phyloP scores from a whole-genome alignment of 108 stramenopile genomes.

The Stephanodiscus minutulus region DNA sequence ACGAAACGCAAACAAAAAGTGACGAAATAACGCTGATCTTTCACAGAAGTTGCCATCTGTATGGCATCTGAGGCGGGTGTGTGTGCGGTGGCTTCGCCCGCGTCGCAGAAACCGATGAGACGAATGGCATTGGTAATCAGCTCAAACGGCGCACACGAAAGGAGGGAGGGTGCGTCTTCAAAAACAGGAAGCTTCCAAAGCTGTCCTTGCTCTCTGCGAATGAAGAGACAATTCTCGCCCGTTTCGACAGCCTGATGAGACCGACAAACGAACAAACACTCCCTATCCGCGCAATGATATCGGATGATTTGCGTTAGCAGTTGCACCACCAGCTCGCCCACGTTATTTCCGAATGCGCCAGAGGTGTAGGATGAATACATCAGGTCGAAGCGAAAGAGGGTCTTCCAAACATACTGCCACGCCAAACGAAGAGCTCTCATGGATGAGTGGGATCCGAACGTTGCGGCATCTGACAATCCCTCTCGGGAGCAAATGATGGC shows the following conservation, averaged over 20 bases:
- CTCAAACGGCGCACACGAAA: slow-evolving; percentile 62
- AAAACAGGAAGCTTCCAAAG: slow-evolving; percentile 68
- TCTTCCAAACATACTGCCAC: slow-evolving; percentile 71
- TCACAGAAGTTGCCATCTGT: neutral
- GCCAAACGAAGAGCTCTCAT: slow-evolving; percentile 23
- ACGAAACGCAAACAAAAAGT: slow-evolving; percentile 44
- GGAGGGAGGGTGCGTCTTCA: slow-evolving; percentile 29
- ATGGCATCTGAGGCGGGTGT: slow-evolving; percentile 10
- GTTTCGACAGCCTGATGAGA: slow-evolving; percentile 17
- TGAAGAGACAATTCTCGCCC: slow-evolving; percentile 31
- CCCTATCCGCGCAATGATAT: slow-evolving; percentile 53
- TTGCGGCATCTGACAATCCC: slow-evolving; percentile 13
- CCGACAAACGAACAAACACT: neutral
- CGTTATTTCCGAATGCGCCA: slow-evolving; percentile 35
- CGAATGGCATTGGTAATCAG: slow-evolving; percentile 43
- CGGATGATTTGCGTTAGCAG: slow-evolving; percentile 64
- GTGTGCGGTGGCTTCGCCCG: slow-evolving; percentile 5
- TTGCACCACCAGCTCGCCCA: slow-evolving; percentile 67
- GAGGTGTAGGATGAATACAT: slow-evolving; percentile 62
- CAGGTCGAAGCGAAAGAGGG: slow-evolving; percentile 62
- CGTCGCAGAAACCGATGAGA: slow-evolving; percentile 26
- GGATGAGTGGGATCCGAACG: slow-evolving; percentile 27
- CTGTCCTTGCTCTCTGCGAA: slow-evolving; percentile 50
- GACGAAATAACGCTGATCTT: slow-evolving; percentile 36
- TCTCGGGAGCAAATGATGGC: slow-evolving; percentile 46